Base-by-base conservation (phyloP, 2,329 filamentous ascomycete species). In the Pyrenophora teres region DNA sequence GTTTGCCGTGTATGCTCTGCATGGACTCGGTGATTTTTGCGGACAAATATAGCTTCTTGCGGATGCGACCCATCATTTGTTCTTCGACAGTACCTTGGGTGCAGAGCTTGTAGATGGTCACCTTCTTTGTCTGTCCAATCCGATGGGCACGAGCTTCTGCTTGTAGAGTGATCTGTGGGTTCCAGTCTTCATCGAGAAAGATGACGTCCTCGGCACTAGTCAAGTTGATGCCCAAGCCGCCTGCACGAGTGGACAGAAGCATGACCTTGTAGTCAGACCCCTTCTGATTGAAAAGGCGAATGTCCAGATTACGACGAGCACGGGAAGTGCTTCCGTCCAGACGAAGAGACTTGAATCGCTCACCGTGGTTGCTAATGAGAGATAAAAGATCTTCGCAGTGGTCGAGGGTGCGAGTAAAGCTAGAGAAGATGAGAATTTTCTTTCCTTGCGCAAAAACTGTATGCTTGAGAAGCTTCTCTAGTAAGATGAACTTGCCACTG, bases 31-130 rank as follows among this genome's bases (percentile, higher is more conserved):
- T 85, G 15, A 86, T 81, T 60, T 84, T 86, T 0, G 81, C 77
- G 0, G 82, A 84, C 0, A 86, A 72, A 54, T 86, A 86, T 0
- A 85, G 72, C 68, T 86, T 87, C 74, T 86, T 86, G 6, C 78
- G 75, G n/a, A 84, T 80, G 1, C 81, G 73, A 0, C 80, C 77
- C 65, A 81, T 76, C 80, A 84, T 84, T 50, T 84, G 82, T 54
- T 83, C 80, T 54, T 84, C 82, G 0, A 84, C 80, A 0, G 82
- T 84, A 1, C 82, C 82, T 46, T 79, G 78, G 0, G 82, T 81
- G 53, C 80, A 81, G 0, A 84, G 69, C 57, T 83, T 82, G 66
- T 83, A 83, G 6, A 85, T 74, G 0, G 79, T 81, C 0, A 83
- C 81, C 12, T 78, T 76, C 46, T 79, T 74, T 0, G 75, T 81